Percentiles rank a stretch among this genome's conserved stretches.
Conservation (phyloP, 345 rosid genomes). For the Balakata baccata region DNA sequence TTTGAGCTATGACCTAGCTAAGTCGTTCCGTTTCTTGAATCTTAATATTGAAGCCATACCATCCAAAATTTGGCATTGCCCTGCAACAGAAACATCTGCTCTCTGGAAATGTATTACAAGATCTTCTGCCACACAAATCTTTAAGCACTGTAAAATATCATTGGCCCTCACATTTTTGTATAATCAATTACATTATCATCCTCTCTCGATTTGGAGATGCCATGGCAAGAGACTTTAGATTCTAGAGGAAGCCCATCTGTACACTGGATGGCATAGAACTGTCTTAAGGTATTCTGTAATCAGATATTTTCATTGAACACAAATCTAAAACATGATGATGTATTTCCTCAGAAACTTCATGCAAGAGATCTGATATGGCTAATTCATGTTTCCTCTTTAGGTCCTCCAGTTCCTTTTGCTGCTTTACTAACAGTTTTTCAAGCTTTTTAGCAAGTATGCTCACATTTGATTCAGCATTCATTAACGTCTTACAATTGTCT, state of each 20-base stretch:
- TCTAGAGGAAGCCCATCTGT: conserved; percentile 1
- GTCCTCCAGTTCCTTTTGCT: conserved; percentile 68
- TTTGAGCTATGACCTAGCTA: background rate
- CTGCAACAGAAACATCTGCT: background rate
- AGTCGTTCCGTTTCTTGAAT: background rate
- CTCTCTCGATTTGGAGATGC: conserved; percentile 2
- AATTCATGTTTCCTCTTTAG: conserved; percentile 53
- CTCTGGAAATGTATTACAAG: background rate
- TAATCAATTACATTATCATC: background rate
- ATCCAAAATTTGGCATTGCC: conserved; percentile 5
- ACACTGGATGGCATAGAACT: background rate
- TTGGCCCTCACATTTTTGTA: background rate
- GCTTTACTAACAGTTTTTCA: conserved; percentile 52
- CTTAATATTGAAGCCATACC: background rate
- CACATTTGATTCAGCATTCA: conserved; percentile 30
- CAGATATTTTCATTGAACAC: conserved; percentile 42
- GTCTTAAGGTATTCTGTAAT: background rate
- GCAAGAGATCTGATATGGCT: conserved; percentile 50
- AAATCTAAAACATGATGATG: conserved; percentile 41
- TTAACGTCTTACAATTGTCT: conserved; percentile 1
- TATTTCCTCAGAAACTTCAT: conserved; percentile 53
- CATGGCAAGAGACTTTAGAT: background rate
- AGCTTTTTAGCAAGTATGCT: conserved; percentile 46
- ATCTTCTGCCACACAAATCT: conserved; percentile 2
- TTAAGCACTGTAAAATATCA: conserved; percentile 1